Conservation (phyloP, 345 rosid species). For the Sisymbrium altissimum region DNA sequence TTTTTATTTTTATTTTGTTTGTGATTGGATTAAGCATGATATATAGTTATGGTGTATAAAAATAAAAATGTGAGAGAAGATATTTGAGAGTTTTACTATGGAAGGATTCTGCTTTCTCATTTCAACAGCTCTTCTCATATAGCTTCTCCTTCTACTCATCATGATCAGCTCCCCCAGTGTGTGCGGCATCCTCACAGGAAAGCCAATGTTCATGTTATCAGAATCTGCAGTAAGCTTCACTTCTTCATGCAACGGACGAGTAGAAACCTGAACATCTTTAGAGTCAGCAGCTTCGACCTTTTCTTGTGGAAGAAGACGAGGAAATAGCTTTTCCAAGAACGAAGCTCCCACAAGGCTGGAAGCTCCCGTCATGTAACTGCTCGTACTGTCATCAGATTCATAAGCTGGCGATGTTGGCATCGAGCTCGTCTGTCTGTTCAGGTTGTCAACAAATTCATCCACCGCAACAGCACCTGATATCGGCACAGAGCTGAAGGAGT, state of each 20-base stretch:
- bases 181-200: slow-evolving; percentile 41
- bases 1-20: not conserved
- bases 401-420: slow-evolving; percentile 52
- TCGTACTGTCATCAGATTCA: slow-evolving; percentile 54
- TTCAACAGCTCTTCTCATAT: slow-evolving; percentile 57
- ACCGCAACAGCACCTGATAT: slow-evolving; percentile 45
- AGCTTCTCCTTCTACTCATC: slow-evolving; percentile 78
- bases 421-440: slow-evolving; percentile 26
- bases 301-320: slow-evolving; percentile 51
- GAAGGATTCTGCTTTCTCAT: slow-evolving; percentile 49
- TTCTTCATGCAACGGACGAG: slow-evolving; percentile 24
- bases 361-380: slow-evolving; percentile 64
- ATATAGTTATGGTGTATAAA: not conserved
- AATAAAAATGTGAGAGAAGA: slow-evolving; percentile 5
- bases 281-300: slow-evolving; percentile 28
- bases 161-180: slow-evolving; percentile 85
- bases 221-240: slow-evolving; percentile 18
- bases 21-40: not conserved
- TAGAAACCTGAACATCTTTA: slow-evolving; percentile 14
- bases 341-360: slow-evolving; percentile 67
- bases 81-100: slow-evolving; percentile 43
- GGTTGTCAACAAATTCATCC: slow-evolving; percentile 24
- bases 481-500: slow-evolving; percentile 58
- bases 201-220: slow-evolving; percentile 23
- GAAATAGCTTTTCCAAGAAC: slow-evolving; percentile 88